These are phyloP conservation scores for Puccinia horiana DNA, from an alignment of 1,284 basidiomycete species.

Conservation along the genomic window DNA sequence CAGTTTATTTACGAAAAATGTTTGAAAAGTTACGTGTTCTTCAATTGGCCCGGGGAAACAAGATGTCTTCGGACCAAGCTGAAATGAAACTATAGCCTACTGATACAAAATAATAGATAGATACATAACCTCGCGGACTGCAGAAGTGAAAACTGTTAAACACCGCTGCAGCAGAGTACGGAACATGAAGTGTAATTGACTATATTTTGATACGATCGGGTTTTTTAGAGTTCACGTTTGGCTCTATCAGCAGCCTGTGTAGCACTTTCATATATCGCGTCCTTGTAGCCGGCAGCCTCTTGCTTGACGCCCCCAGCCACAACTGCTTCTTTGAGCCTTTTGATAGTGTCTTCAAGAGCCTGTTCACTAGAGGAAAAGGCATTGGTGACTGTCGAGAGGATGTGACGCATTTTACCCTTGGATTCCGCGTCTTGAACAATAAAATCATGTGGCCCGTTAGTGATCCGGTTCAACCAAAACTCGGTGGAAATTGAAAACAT, in stretches of 20 bases:
- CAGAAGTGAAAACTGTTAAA: no score
- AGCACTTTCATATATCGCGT: background rate
- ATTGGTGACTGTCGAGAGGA: slow-evolving; percentile 48
- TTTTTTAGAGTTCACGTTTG: slow-evolving; percentile 20
- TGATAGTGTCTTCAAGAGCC: slow-evolving; percentile 53
- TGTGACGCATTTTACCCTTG: slow-evolving; percentile 52
- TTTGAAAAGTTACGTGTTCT: no score
- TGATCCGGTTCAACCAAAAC: slow-evolving; percentile 51
- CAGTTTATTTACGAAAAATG: no score
- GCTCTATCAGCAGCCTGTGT: slow-evolving; percentile 5
- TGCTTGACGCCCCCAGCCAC: slow-evolving; percentile 45
- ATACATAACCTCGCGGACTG: no score
- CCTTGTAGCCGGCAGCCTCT: slow-evolving; percentile 12
- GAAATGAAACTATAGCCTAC: no score
- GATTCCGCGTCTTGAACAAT: slow-evolving; percentile 48
- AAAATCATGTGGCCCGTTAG: slow-evolving; percentile 49
- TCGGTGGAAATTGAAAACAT: background rate
- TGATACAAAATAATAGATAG: no score
- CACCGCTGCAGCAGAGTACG: no score
- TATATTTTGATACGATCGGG: no score
- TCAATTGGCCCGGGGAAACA: no score
- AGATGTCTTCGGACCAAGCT: no score
- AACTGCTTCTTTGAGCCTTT: slow-evolving; percentile 54
- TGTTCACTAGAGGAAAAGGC: slow-evolving; percentile 51
- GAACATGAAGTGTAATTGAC: no score